Evolutionary conservation across 83 land plant genomes (phyloP).

Genomic region (Picea mariana): DNA sequence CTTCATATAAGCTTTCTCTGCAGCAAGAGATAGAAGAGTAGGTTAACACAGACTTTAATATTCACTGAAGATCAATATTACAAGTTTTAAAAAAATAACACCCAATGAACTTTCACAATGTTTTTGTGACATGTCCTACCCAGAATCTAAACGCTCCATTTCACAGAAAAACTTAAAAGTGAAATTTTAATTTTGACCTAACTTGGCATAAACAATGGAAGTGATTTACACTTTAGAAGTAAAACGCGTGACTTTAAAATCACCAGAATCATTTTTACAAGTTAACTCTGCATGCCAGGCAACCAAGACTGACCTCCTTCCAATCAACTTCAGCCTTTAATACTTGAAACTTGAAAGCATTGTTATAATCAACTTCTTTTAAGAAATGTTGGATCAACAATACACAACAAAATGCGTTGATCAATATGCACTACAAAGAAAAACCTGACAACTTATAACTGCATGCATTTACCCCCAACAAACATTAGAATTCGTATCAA

Average conservation of each 20-base stretch:
- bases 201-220: neutral
- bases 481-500: no score
- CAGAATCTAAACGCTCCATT: neutral
- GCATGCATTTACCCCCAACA: no score
- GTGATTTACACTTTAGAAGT: neutral
- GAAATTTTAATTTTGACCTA: neutral
- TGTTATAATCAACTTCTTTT: no score
- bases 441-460: no score
- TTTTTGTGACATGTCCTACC: neutral
- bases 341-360: no score
- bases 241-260: neutral
- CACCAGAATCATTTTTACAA: neutral
- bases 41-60: neutral
- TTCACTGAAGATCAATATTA: neutral
- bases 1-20: constrained; percentile 50
- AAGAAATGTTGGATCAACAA: no score
- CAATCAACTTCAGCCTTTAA: neutral
- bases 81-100: neutral
- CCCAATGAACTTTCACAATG: neutral
- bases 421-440: no score
- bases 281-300: neutral
- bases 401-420: no score
- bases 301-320: neutral
- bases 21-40: neutral
- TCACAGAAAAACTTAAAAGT: no score